Evolutionary conservation across 2,329 filamentous ascomycete genomes (phyloP).

Genomic region (Stagonosporopsis tanaceti): DNA sequence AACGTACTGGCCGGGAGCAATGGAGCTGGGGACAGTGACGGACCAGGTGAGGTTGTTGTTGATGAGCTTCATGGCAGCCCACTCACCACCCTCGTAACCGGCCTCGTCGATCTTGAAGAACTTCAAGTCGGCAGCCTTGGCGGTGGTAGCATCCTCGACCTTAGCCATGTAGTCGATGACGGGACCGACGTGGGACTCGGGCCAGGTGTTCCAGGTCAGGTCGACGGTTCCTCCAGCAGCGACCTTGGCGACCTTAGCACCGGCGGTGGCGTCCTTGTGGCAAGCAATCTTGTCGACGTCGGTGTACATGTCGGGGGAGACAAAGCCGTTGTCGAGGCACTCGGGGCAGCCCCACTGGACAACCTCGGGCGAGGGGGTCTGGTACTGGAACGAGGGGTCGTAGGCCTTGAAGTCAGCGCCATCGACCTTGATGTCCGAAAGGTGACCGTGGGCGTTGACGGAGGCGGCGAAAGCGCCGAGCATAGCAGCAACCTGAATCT

Average conservation of each 20-base stretch:
- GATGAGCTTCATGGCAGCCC: conserved; percentile 64
- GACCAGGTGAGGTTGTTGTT: conserved; percentile 57
- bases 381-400: conserved; percentile 51
- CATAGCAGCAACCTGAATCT: conserved; percentile 42
- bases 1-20: conserved; percentile 66
- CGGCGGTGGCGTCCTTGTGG: conserved; percentile 64
- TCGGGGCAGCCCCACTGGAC: conserved; percentile 64
- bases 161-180: conserved; percentile 71
- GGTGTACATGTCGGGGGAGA: conserved; percentile 58
- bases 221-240: conserved; percentile 65
- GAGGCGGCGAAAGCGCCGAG: conserved; percentile 47
- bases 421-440: conserved; percentile 55
- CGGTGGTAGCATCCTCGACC: conserved; percentile 61
- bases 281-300: conserved; percentile 64
- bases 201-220: conserved; percentile 72
- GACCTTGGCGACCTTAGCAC: conserved; percentile 60
- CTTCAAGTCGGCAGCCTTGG: conserved; percentile 61
- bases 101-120: conserved; percentile 71
- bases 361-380: conserved; percentile 43
- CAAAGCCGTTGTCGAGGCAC: conserved; percentile 61
- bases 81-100: conserved; percentile 61
- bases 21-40: conserved; percentile 61
- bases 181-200: conserved; percentile 69
- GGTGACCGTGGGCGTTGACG: conserved; percentile 56
- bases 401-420: conserved; percentile 57